These are phyloP conservation scores for Chrysoporthe cubensis DNA, from an alignment of 2,329 filamentous ascomycete genomes.

Conservation along the genomic window DNA sequence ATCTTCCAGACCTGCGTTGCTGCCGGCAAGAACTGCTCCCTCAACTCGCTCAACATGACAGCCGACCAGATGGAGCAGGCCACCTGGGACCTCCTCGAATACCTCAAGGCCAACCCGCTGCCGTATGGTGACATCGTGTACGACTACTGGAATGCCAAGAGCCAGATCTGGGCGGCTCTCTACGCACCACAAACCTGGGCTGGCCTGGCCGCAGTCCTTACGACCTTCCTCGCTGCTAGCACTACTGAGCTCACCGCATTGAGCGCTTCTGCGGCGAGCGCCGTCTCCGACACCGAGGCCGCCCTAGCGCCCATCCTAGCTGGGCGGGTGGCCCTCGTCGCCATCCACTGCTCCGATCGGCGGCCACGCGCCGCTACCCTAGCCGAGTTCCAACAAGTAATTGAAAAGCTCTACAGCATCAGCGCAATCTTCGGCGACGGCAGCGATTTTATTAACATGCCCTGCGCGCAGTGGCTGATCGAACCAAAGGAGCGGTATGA, in stretches of 20 bases:
- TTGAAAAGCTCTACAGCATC: background rate
- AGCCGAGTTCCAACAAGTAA: background rate
- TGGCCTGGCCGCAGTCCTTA: background rate
- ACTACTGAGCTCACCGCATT: background rate
- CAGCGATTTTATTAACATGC: background rate
- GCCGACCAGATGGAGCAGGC: background rate
- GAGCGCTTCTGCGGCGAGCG: background rate
- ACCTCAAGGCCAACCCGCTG: background rate
- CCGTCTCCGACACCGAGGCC: background rate
- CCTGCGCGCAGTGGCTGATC: constrained; percentile 3
- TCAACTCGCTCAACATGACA: background rate
- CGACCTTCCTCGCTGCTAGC: background rate
- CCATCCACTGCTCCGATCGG: constrained; percentile 7
- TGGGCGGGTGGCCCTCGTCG: background rate
- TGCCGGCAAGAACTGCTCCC: background rate
- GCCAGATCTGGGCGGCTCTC: background rate
- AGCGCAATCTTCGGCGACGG: background rate
- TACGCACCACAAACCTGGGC: background rate
- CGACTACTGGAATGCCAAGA: background rate
- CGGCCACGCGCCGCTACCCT: background rate
- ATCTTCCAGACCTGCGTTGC: background rate
- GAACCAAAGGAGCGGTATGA: constrained; percentile 7
- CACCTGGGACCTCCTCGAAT: constrained; percentile 2
- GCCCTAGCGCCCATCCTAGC: background rate
- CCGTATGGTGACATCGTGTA: constrained; percentile 1